Conservation (phyloP, 805 yeast genomes). For the Torulaspora quercuum region DNA sequence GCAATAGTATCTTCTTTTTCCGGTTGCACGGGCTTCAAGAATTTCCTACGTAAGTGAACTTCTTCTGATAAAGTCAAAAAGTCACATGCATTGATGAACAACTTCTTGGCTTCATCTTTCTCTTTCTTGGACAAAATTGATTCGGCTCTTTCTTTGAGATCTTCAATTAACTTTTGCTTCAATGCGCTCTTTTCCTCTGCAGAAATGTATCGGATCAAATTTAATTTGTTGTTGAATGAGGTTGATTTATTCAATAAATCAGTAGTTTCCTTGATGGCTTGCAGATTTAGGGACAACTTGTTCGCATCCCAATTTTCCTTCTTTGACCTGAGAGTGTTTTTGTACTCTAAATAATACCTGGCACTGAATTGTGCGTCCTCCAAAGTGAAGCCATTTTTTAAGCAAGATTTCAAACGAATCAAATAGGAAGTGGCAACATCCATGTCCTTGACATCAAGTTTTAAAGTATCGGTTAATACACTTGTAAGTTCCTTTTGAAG, state of each 20-base stretch:
- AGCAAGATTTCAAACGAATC: constrained; percentile 48
- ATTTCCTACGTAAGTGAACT: constrained; percentile 45
- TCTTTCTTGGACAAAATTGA: constrained; percentile 21
- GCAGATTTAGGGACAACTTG: constrained; percentile 24
- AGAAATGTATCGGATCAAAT: constrained; percentile 23
- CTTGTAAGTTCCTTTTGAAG: constrained; percentile 33
- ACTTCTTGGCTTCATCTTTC: constrained; percentile 40
- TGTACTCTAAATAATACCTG: constrained; percentile 48
- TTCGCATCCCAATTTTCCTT: constrained; percentile 38
- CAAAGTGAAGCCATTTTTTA: constrained; percentile 55
- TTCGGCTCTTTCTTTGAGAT: constrained; percentile 20
- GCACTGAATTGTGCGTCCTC: constrained; percentile 59
- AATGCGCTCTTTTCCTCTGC: constrained; percentile 33
- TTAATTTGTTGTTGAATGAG: constrained; percentile 31
- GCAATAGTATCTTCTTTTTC: constrained; percentile 41
- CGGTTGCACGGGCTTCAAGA: constrained; percentile 55
- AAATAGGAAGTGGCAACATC: constrained; percentile 51
- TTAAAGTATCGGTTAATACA: constrained; percentile 22
- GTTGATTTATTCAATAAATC: constrained; percentile 20
- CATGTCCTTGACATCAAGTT: constrained; percentile 29
- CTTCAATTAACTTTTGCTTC: constrained; percentile 28
- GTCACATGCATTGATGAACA: constrained; percentile 41
- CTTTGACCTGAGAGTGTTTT: constrained; percentile 41
- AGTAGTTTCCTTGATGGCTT: constrained; percentile 16
- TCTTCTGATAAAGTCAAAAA: constrained; percentile 33